A percentile compares a stretch with the other conserved stretches of the same genome.
Conservation (phyloP, 2,329 filamentous ascomycete genomes). For the Aspergillus piperis region DNA sequence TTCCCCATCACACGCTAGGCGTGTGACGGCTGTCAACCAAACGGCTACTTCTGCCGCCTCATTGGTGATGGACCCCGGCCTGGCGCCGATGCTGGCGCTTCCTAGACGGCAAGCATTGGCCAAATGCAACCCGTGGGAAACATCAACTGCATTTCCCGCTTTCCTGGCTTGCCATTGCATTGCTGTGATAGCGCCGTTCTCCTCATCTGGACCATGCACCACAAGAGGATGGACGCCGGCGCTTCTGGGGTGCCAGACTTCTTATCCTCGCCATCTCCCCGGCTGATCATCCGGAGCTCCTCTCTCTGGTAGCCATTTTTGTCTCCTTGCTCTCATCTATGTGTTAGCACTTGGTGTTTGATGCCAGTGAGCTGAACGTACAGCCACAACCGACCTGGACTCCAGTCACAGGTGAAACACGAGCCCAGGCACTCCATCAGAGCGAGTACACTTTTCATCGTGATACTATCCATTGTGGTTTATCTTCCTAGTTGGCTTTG, state of each 20-base stretch:
- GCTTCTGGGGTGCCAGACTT: slow-evolving; percentile 13
- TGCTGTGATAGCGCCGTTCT: slow-evolving; percentile 31
- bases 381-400: slow-evolving; percentile 45
- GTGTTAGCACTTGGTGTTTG: slow-evolving; percentile 21
- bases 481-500: background rate
- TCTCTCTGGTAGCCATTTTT: slow-evolving; percentile 15
- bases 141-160: slow-evolving; percentile 24
- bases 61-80: slow-evolving; percentile 31
- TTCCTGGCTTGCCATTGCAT: slow-evolving; percentile 22
- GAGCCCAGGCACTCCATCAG: background rate
- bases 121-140: slow-evolving; percentile 36
- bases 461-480: background rate
- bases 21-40: slow-evolving; percentile 35
- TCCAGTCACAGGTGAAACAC: background rate
- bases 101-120: slow-evolving; percentile 35
- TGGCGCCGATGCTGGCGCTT: slow-evolving; percentile 36
- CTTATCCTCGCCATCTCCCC: slow-evolving; percentile 35
- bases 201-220: slow-evolving; percentile 26
- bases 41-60: slow-evolving; percentile 18
- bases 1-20: slow-evolving; percentile 36
- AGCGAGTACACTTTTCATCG: too few species aligned
- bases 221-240: slow-evolving; percentile 17
- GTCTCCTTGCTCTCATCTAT: slow-evolving; percentile 14
- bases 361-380: slow-evolving; percentile 34
- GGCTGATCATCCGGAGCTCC: slow-evolving; percentile 11